Base-by-base conservation (phyloP, 768 basidiomycete genomes). In the Suillus placidus region DNA sequence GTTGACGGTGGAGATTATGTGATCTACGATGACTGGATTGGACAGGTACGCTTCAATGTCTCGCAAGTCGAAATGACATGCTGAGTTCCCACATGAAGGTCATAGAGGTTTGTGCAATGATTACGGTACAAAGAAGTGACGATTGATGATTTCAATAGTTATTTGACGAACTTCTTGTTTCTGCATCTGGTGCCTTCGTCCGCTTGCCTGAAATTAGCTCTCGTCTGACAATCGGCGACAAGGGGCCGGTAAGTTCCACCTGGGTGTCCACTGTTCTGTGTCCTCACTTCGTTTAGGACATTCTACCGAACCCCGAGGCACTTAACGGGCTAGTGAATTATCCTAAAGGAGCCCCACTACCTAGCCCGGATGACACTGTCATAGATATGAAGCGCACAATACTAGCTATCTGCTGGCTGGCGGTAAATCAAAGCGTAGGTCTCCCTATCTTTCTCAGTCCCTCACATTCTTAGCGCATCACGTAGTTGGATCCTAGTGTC, bases 1-100 rank as follows among this genome's bases (percentile, higher is more conserved):
- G 83, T 91, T 32, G 91, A 91, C 65, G 82, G 91, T 45, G 90
- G 91, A 7, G 93, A 95, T 76, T 93, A 89, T 79, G 92, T 96
- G 57, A 80, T 88, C 20, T 87, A 88, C 71, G 86, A 91, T 69
- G 87, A 94, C 74, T 97, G 95, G 95, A 81, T 97, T 71, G 95
- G 95, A 61, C 93, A 94, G 83, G 93, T 92, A 74, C 74, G 85
- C 58, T 60, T n/a, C 58, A 60, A 72, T 38, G n/a, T 43, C 60
- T 58, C 54, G 47, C 54, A 34, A 23, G 23, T 37, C 42, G n/a
- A 60, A 57, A 61, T 60, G 34, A 40, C 10, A 34, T 61, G 37
- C 47, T 38, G 66, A 43, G 60, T 52, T 64, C 26, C 58, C 40
- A 32, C 38, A 35, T 67, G 40, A 66, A 92, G 89, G 84, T 94